Evolutionary conservation across 768 basidiomycete species (phyloP), one percentile per base, ranked within the genome.

Genomic region (Mycena polygramma): DNA sequence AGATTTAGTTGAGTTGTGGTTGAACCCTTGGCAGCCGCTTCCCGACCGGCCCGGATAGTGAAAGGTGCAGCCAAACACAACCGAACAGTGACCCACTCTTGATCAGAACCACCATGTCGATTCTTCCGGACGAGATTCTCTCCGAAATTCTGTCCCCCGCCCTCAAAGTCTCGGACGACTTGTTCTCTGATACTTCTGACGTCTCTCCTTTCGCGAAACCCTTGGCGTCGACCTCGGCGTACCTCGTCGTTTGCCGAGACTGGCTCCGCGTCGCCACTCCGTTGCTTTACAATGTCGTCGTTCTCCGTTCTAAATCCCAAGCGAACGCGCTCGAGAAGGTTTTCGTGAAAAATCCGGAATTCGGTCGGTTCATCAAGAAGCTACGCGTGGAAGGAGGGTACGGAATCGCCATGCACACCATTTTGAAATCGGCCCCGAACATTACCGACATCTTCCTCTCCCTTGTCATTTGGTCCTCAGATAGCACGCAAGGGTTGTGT

Each of bases 251-350:
- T 13, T 75, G 76, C 66, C 75, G 74, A 57, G 63, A 67, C 39
- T 78, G 77, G 77, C 72, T 75, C 15, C 68, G 71, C 10, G 74
- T 77, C 41, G 66, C 69, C 2, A 77, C 77, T 5, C 74, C 76
- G 0, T 63, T 77, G 7, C 63, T 78, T 4, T 77, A 76, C 20
- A 48, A 71, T 15, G 71, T 75, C n/a, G n/a, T 41, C 41, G 41
- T 41, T 41, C 41, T 41, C 10, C 41, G 41, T 11, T 41, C 41
- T 15, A 41, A 41, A 26, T 20, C 15, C 15, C 46, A 60, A 20
- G 59, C 59, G 22, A 48, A 30, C 14, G 45, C 59, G 14, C 43
- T 60, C 15, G 45, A 46, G 45, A 39, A 35, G 43, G 41, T 49
- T 13, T 22, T 59, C 7, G 41, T 26, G 4, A 43, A 41, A 13